Evolutionary conservation across 805 yeast genomes (phyloP).

Genomic region (Saturnispora saitoi): DNA sequence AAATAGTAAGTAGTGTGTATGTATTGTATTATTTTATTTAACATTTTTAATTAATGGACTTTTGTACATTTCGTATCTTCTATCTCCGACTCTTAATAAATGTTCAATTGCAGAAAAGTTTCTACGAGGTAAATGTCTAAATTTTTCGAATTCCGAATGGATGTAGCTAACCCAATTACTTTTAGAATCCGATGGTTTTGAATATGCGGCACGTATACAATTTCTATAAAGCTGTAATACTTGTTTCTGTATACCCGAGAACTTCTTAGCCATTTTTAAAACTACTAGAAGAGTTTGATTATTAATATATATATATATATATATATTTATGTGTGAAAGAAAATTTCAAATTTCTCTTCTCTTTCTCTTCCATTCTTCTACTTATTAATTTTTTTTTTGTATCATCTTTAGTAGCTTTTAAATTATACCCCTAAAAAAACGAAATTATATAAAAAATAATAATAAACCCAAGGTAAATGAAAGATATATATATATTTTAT

Average conservation of each 20-base stretch:
- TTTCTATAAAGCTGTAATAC: constrained; percentile 41
- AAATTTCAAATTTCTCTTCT: no score
- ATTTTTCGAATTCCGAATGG: constrained; percentile 52
- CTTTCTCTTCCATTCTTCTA: no score
- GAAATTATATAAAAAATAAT: not conserved
- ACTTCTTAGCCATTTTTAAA: constrained; percentile 16
- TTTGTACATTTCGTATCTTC: constrained; percentile 63
- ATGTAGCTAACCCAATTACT: constrained; percentile 27
- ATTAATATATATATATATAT: no score
- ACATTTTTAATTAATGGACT: constrained; percentile 67
- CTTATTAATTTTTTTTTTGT: not conserved
- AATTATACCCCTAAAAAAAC: constrained; percentile 1
- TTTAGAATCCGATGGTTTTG: constrained; percentile 35
- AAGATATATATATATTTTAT: constrained; percentile 4
- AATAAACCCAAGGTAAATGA: not conserved
- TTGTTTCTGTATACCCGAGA: constrained; percentile 44
- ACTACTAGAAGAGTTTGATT: not conserved
- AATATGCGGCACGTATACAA: constrained; percentile 36
- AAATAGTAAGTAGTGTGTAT: not conserved
- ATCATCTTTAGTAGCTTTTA: constrained; percentile 1
- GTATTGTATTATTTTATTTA: constrained; percentile 15
- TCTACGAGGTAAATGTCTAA: constrained; percentile 52
- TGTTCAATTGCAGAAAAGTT: constrained; percentile 85
- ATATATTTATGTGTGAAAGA: no score
- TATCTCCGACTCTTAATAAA: constrained; percentile 65